Evolutionary conservation across 495 filamentous ascomycete species (phyloP).

Genomic region (Penicillium roqueforti): DNA sequence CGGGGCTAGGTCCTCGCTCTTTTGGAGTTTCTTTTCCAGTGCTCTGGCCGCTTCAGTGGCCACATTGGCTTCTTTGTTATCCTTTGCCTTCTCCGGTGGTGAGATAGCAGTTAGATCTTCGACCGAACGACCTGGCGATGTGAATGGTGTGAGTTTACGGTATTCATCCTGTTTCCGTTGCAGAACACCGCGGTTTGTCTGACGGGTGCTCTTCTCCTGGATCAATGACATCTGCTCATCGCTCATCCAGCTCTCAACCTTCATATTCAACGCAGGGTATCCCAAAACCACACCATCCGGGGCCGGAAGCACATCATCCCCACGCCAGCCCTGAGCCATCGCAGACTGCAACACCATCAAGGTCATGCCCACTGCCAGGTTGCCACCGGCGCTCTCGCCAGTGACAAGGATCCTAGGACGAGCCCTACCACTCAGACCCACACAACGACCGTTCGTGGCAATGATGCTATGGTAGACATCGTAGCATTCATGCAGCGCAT

Average conservation of each 20-base stretch:
- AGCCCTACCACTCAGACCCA: constrained; percentile 72
- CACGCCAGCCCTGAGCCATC: constrained; percentile 52
- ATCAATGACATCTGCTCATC: constrained; percentile 97
- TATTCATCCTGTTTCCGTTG: constrained; percentile 73
- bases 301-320: constrained; percentile 59
- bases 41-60: constrained; percentile 26
- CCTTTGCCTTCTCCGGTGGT: constrained; percentile 33
- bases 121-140: constrained; percentile 65
- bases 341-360: constrained; percentile 83
- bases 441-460: constrained; percentile 68
- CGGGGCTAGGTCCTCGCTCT: constrained; percentile 22
- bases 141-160: constrained; percentile 51
- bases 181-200: constrained; percentile 71
- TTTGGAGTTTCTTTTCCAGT: constrained; percentile 24
- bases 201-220: constrained; percentile 71
- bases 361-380: constrained; percentile 74
- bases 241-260: constrained; percentile 98
- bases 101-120: constrained; percentile 32
- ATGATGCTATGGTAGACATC: constrained; percentile 86
- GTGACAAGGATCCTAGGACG: constrained; percentile 74
- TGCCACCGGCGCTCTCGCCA: constrained; percentile 91
- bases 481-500: constrained; percentile 92
- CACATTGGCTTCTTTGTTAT: constrained; percentile 30
- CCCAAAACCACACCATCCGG: constrained; percentile 81
- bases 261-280: constrained; percentile 90